Percentiles rank a stretch among this genome's conserved stretches.
These are phyloP conservation scores for Penicillium sp. DNA, from an alignment of 2,329 filamentous ascomycete species.

Conservation along the genomic window DNA sequence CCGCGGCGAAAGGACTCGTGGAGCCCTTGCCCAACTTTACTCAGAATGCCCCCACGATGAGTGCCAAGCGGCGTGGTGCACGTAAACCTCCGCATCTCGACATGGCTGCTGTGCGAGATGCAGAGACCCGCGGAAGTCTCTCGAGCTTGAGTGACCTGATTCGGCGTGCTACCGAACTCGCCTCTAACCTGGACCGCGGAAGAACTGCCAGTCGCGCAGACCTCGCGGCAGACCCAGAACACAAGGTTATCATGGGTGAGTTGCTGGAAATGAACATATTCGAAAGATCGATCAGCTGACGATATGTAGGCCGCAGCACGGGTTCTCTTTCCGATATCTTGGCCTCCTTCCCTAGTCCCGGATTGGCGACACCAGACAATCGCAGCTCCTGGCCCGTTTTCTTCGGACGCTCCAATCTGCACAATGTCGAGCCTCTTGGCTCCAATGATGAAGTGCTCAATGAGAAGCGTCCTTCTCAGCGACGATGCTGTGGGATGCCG, in stretches of 20 bases:
- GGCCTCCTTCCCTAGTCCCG: constrained; percentile 60
- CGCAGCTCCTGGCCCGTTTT: constrained; percentile 39
- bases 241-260: constrained; percentile 27
- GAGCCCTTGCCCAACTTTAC: constrained; percentile 27
- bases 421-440: constrained; percentile 27
- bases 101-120: constrained; percentile 73
- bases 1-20: constrained; percentile 24
- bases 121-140: constrained; percentile 79
- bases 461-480: constrained; percentile 33
- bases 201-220: constrained; percentile 59
- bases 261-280: neutral
- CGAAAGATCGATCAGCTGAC: neutral
- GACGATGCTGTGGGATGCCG: constrained; percentile 78
- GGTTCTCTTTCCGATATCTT: constrained; percentile 61
- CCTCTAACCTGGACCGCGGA: constrained; percentile 81
- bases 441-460: constrained; percentile 20
- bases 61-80: constrained; percentile 36
- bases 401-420: constrained; percentile 34
- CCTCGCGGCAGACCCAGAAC: constrained; percentile 37
- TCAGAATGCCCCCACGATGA: constrained; percentile 35
- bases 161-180: constrained; percentile 76
- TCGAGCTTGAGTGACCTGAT: constrained; percentile 93
- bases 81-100: constrained; percentile 67
- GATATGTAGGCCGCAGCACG: constrained; percentile 39
- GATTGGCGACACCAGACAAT: constrained; percentile 46